Evolutionary conservation across 331 rosid genomes (phyloP).

Genomic region (Cydonia oblonga): DNA sequence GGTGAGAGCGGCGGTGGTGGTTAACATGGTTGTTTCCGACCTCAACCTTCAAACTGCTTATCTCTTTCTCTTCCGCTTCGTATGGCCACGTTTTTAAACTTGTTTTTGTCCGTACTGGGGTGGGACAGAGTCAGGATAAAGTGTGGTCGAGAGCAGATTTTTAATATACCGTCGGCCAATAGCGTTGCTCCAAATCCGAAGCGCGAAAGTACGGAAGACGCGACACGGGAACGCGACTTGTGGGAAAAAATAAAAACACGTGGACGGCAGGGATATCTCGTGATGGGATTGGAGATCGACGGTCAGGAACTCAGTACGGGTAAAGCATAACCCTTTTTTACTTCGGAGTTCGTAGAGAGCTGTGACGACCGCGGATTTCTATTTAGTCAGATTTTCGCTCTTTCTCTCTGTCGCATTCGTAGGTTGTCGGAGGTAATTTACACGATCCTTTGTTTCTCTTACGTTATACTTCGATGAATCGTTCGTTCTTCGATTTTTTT

Average conservation of each 20-base stretch:
- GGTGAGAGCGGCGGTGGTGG: slow-evolving; percentile 30
- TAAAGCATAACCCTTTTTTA: not conserved
- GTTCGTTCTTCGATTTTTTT: not conserved
- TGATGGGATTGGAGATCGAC: slow-evolving; percentile 9
- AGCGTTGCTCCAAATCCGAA: not conserved
- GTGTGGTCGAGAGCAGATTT: not conserved
- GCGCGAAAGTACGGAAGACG: not conserved
- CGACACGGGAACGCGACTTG: not conserved
- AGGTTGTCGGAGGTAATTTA: slow-evolving; percentile 8
- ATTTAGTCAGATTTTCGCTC: slow-evolving; percentile 10
- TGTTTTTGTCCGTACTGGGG: not conserved
- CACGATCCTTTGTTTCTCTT: not conserved
- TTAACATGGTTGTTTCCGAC: slow-evolving; percentile 23
- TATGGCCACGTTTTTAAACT: not conserved
- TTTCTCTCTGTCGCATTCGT: not conserved
- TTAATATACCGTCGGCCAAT: not conserved
- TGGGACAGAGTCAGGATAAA: not conserved
- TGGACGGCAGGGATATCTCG: slow-evolving; percentile 15
- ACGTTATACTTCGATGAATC: not conserved
- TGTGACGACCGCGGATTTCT: slow-evolving; percentile 4
- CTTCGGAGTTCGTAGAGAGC: not conserved
- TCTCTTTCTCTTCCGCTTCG: slow-evolving; percentile 16
- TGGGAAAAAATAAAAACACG: not conserved
- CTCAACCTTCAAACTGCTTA: slow-evolving; percentile 24
- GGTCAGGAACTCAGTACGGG: not conserved